A percentile compares a stretch with the other conserved stretches of the same genome.
These are phyloP conservation scores for Fragilariopsis cylindrus DNA, from an alignment of 108 stramenopile species.

Conservation along the genomic window DNA sequence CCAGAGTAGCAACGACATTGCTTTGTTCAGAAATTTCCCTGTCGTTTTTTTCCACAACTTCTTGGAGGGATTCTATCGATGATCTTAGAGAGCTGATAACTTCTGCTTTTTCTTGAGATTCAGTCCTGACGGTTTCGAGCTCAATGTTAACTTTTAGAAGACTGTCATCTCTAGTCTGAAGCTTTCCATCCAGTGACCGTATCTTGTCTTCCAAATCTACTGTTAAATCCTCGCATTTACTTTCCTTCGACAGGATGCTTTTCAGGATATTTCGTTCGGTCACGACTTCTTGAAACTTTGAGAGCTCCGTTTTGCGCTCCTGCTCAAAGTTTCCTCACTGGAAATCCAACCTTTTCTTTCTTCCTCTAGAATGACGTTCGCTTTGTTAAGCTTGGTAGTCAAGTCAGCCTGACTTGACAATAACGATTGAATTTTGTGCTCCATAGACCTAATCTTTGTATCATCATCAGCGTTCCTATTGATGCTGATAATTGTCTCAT, in stretches of 20 bases:
- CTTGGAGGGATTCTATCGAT: conserved; percentile 11
- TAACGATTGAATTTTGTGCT: not conserved
- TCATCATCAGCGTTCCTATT: not conserved
- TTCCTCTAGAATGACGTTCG: not conserved
- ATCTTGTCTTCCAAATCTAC: conserved; percentile 9
- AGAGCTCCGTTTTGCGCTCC: not conserved
- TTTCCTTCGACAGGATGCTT: not conserved
- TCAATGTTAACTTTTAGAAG: conserved; percentile 10
- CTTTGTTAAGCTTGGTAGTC: not conserved
- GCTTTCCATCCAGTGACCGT: conserved; percentile 9
- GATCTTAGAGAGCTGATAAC: not conserved
- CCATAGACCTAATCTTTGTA: not conserved
- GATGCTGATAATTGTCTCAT: not conserved
- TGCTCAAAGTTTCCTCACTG: not conserved
- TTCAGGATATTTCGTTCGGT: conserved; percentile 6
- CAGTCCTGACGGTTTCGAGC: conserved; percentile 2
- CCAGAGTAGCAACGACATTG: not conserved
- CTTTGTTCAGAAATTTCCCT: conserved; percentile 7
- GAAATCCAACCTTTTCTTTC: conserved; percentile 10
- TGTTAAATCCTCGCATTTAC: conserved; percentile 13
- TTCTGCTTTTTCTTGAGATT: conserved; percentile 16
- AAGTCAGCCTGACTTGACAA: not conserved
- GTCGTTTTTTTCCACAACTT: not conserved
- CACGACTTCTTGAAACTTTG: not conserved
- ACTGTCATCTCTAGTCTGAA: conserved; percentile 7